Evolutionary conservation across 345 rosid species (phyloP).

Genomic region (Citrus unshiu): DNA sequence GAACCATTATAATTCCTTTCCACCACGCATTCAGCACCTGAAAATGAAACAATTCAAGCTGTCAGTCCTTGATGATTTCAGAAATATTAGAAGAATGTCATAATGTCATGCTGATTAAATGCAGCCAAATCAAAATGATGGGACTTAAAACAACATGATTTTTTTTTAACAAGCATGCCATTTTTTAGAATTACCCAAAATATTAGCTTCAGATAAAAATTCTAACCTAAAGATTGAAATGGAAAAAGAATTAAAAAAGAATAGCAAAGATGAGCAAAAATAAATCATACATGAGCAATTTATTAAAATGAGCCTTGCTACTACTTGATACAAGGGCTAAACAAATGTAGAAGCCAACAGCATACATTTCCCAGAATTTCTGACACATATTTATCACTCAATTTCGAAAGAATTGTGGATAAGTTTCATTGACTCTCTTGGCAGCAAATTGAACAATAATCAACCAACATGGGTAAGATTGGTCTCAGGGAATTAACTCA

Average conservation of each 20-base stretch:
- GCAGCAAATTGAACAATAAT: neutral
- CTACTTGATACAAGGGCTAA: neutral
- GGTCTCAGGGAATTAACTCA: neutral
- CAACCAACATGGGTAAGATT: neutral
- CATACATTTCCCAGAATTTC: neutral
- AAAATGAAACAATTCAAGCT: neutral
- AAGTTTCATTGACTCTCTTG: neutral
- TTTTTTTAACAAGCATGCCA: neutral
- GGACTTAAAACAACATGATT: neutral
- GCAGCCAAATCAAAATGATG: neutral
- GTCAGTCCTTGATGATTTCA: neutral
- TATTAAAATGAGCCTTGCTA: neutral
- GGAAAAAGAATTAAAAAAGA: neutral
- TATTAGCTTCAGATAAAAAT: neutral
- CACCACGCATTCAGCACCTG: constrained; percentile 51
- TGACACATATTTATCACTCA: neutral
- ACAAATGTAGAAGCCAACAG: neutral
- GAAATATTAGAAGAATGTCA: neutral
- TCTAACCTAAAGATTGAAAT: neutral
- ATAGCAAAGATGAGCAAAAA: no score
- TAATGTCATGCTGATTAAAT: neutral
- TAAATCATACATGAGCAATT: neutral
- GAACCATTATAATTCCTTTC: constrained; percentile 52
- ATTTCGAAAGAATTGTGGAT: neutral
- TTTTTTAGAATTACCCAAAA: neutral